Evolutionary conservation across 306 rosid species (phyloP), one percentile per base, ranked within the genome.

Genomic region (Quercus bicolor): DNA sequence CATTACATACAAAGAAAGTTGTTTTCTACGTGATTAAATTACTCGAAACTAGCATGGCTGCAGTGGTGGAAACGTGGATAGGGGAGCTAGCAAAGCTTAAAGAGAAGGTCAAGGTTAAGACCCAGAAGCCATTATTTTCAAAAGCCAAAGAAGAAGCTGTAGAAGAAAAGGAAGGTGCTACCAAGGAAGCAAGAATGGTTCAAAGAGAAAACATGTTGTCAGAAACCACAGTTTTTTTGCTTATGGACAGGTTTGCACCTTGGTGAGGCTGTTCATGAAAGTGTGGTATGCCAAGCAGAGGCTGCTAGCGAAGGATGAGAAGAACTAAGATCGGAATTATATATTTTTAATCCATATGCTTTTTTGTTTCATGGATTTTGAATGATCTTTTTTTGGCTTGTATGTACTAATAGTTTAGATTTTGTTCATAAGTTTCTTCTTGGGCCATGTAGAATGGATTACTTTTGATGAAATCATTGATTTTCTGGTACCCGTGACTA

Each of bases 231-330:
- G 79, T 92, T 4, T 91, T 81, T 83, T 68, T 95, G 97, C 89
- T 92, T 54, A 91, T 92, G 92, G 97, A 95, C 81, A 92, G 98
- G 1, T 92, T 95, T 73, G 92, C 90, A 15, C 97, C 97, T 57
- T 87, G 89, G 84, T 95, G 87, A 89, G 77, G 0, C 20, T 12
- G 71, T 3, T 14, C 19, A 29, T 26, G 7, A 5, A 9, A 8
- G 11, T 15, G 45, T 19, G 24, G 52, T 48, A 3, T 21, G 6
- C 24, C 11, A 7, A 18, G 29, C 3, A 12, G 51, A 68, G 53
- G 53, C 1, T 48, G 53, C 53, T 48, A 48, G 53, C 9, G 33
- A 19, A 33, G 45, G 71, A 48, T 66, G n/a, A 34, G 69, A 71
- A 59, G 23, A n/a, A 24, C 0, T 12, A 10, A n/a, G 65, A n/a